Evolutionary conservation across 1,139 yeast species (phyloP).

Genomic region (Meyerozyma guilliermondii): DNA sequence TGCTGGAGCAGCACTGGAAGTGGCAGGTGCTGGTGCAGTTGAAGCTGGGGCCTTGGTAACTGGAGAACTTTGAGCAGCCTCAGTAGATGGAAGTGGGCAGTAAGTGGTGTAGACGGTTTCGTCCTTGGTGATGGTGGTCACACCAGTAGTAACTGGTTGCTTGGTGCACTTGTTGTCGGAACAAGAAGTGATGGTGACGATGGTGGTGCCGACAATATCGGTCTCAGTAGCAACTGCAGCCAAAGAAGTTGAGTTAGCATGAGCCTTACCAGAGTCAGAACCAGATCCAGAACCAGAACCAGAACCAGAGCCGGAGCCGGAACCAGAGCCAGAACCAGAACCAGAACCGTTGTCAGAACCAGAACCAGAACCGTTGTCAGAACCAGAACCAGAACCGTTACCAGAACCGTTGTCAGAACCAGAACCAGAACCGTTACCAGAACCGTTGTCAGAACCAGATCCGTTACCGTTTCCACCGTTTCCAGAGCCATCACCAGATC

Average conservation of each 20-base stretch:
- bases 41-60: conserved; percentile 12
- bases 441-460: background rate
- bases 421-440: background rate
- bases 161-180: conserved; percentile 16
- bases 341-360: background rate
- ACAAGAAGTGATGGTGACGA: conserved; percentile 33
- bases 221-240: conserved; percentile 14
- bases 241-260: background rate
- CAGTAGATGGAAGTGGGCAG: conserved; percentile 4
- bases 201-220: conserved; percentile 19
- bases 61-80: conserved; percentile 8
- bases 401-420: background rate
- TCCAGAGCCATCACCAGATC: background rate
- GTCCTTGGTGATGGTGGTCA: conserved; percentile 19
- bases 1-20: conserved; percentile 8
- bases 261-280: background rate
- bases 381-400: background rate
- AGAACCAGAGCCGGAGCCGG: background rate
- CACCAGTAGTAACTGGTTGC: conserved; percentile 19
- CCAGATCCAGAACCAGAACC: background rate
- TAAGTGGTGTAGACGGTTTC: conserved; percentile 22
- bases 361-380: background rate
- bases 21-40: conserved; percentile 6
- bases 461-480: background rate
- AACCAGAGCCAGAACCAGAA: background rate